Base-by-base conservation (phyloP, 1,139 yeast genomes). In the Arxiozyma slooffiae region DNA sequence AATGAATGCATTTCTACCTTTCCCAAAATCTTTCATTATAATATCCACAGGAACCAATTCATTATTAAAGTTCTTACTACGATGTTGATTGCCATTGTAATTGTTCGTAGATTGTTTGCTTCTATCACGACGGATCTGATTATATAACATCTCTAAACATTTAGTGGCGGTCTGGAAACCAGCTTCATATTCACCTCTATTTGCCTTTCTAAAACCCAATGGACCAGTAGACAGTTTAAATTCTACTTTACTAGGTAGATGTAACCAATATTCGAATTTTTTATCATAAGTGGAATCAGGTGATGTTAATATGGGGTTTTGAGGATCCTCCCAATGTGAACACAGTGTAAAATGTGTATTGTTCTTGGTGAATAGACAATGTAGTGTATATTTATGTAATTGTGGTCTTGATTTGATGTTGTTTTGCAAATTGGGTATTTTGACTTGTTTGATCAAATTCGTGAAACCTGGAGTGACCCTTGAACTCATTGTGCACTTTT, bases 121-220 rank as follows among this genome's bases (percentile, higher is more conserved):
- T 21, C 26, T 42, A n/a, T 41, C 44, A 21, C 26, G 41, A 38
- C 38, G 41, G 74, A 44, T 37, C 14, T 44, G 46, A 56, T 80
- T 82, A 61, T 81, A 80, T 61, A 90, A 85, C 55, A 77, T 68
- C 56, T 82, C 77, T 69, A 90, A 88, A 73, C 86, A 75, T 57
- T 79, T 78, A 8, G 89, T 73, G 22, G 89, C 74, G 14, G 92
- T 85, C 66, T 89, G 96, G 73, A 85, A 89, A n/a, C 85, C 86
- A 1, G 96, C 97, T 70, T 90, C 98, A 64, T 87, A 87, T 67
- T 89, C 96, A 50, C 95, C 87, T 70, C 96, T 78, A 52, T 84
- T 85, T 9, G 86, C 79, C 63, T 84, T 83, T 62, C 86, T 77
- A 68, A 84, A 85, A 7, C 94, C 94, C 53, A 84, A 71, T 63